phyloP scores from a whole-genome alignment of 768 basidiomycete genomes.

The Psilocybe tampanensis region DNA sequence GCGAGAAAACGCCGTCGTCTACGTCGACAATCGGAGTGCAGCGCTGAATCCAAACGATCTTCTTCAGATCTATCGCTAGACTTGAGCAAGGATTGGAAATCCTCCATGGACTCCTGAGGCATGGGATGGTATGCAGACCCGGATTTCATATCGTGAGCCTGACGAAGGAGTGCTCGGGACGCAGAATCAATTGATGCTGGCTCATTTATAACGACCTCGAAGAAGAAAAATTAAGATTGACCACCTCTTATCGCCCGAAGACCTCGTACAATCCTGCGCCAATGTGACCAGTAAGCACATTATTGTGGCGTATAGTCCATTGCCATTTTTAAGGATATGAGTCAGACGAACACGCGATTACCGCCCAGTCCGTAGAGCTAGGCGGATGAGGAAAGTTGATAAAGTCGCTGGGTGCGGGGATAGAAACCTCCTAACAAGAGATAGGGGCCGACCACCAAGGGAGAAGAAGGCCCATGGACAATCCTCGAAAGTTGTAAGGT shows the following conservation, averaged over 20 bases:
- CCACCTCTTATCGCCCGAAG: neutral
- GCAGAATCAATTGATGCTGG: too few species aligned
- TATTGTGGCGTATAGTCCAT: neutral
- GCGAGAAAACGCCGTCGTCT: neutral
- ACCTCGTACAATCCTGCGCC: constrained; percentile 10
- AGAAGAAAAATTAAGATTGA: too few species aligned
- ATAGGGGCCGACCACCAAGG: neutral
- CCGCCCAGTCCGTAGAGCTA: neutral
- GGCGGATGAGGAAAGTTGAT: neutral
- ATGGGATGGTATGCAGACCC: constrained; percentile 5
- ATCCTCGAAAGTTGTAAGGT: neutral
- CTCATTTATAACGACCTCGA: too few species aligned
- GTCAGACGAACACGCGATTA: neutral
- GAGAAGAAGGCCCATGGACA: neutral
- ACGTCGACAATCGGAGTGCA: neutral
- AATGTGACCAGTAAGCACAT: neutral
- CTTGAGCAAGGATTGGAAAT: constrained; percentile 3
- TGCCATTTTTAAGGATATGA: neutral
- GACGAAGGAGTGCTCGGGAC: neutral
- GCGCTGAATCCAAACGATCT: neutral
- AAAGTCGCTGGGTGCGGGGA: neutral
- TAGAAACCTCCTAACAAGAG: neutral
- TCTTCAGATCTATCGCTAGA: neutral
- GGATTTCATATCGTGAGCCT: neutral
- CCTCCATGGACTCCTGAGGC: constrained; percentile 11